Base-by-base conservation (phyloP, 2,329 filamentous ascomycete genomes). In the Penicillium sp. region DNA sequence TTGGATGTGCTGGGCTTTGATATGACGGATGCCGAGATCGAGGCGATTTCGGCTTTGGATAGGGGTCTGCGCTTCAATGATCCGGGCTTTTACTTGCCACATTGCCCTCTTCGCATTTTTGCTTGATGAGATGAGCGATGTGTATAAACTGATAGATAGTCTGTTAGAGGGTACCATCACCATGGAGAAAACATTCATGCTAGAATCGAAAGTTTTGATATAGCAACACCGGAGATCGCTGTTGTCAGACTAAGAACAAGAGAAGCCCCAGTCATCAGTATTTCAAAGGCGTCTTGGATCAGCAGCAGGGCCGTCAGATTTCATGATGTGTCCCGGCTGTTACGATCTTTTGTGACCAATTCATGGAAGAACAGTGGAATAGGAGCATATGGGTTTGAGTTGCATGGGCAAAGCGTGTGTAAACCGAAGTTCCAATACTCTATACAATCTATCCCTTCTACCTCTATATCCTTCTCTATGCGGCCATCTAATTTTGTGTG, bases 1-100 rank as follows among this genome's bases (percentile, higher is more conserved):
- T 48, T 57, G 55, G 51, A 57, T 49, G 42, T 52, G 14, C 19
- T 55, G 38, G 47, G 47, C 30, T 55, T 55, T 44, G 48, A 55
- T 41, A 30, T 55, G 38, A 55, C 47, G 6, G 7, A 11, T 36
- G 43, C 41, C 3, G 47, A 55, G 42, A 32, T 55, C 29, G 30
- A 42, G 19, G 34, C 42, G 34, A 47, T 55, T 38, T 42, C 47
- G 40, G 47, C 35, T 13, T 45, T 55, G 42, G 53, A 55, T 41
- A 42, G 40, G 14, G 53, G 47, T 18, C 44, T 55, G 36, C 47
- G 44, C 4, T 55, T 51, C 23, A 55, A 51, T 41, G 47, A 55
- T 19, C 53, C 53, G 18, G 53, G 53, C 3, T 47, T 47, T 13
- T 55, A 51, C 39, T 40, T 55, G 19, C 40, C 55, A 16, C 46